Evolutionary conservation across 225 moss, liverwort and hornwort species (phyloP).

Genomic region (Pleurozium schreberi): DNA sequence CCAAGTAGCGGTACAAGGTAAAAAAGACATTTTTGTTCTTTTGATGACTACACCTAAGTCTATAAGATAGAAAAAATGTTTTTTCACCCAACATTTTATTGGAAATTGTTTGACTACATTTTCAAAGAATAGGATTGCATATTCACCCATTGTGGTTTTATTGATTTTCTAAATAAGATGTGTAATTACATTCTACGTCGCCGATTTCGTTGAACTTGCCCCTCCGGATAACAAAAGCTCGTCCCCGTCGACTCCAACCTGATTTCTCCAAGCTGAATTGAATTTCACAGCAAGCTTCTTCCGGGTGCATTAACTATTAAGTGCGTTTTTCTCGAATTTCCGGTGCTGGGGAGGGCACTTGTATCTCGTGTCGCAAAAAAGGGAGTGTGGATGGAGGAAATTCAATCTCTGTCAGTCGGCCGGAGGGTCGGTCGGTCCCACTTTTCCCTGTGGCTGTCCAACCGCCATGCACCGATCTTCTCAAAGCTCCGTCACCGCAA

Average conservation of each 20-base stretch:
- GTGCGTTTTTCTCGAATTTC: not conserved
- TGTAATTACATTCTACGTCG: not conserved
- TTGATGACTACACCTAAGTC: too few species aligned
- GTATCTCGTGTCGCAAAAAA: not conserved
- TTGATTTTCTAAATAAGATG: too few species aligned
- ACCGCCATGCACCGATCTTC: not conserved
- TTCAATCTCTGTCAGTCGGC: not conserved
- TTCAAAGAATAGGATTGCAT: too few species aligned
- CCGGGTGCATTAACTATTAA: too few species aligned
- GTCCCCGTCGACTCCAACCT: not conserved
- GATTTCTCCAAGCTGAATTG: not conserved
- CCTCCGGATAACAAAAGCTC: not conserved
- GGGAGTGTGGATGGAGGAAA: constrained; percentile 5
- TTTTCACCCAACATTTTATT: too few species aligned
- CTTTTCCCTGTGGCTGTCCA: not conserved
- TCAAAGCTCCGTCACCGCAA: not conserved
- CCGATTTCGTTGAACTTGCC: not conserved
- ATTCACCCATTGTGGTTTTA: too few species aligned
- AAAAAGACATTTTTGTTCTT: too few species aligned
- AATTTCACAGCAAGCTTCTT: not conserved
- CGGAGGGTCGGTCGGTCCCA: constrained; percentile 4
- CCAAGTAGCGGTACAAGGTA: too few species aligned
- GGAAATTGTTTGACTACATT: too few species aligned
- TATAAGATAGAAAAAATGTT: too few species aligned
- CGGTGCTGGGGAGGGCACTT: not conserved